Base-by-base conservation (phyloP, 208 protist genomes). In the Crithidia sp. region DNA sequence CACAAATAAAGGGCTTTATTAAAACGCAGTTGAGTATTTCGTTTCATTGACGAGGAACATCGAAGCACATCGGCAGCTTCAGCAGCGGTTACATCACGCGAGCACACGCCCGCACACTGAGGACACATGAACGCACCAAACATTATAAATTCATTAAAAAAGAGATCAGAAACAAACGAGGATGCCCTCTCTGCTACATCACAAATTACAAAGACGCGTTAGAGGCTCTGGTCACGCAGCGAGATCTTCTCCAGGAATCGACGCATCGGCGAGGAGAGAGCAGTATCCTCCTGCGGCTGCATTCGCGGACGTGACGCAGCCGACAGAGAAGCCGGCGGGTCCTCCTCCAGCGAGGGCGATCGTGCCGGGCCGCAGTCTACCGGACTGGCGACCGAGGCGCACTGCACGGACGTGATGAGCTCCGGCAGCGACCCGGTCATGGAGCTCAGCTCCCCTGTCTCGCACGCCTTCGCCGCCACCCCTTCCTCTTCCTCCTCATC, bases 171-270 rank as follows among this genome's bases (percentile, higher is more conserved):
- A 28, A 28, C 28, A 28, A 28, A 28, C 28, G 28, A 28, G 28
- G 28, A 28, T 28, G 28, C 28, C 28, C 28, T 1, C 28, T 28
- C 28, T 28, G 28, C 12, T 68, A 37, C 19, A 13, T 13, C n/a
- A 44, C 50, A 7, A 69, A 14, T 12, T 7, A 53, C 56, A 36
- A 56, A 16, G 4, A 45, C 28, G 1, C 28, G 1, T 28, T 28
- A 28, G 28, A 28, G 28, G 28, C 28, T 28, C 28, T 28, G 16
- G 53, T 70, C 52, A 40, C 41, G 53, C 53, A 61, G 1, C 2
- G 53, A 28, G 16, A 70, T 61, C 43, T 50, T 61, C 19, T 70
- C 65, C 41, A 61, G 16, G 41, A 61, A 61, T 17, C 65, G 53
- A 2, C 65, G 40, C 53, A 70, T 53, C 0, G 53, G 65, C 2